Percentiles rank a stretch among this genome's conserved stretches.
Evolutionary conservation across 139 green algal genomes (phyloP).

Genomic region (Closterium sp.): DNA sequence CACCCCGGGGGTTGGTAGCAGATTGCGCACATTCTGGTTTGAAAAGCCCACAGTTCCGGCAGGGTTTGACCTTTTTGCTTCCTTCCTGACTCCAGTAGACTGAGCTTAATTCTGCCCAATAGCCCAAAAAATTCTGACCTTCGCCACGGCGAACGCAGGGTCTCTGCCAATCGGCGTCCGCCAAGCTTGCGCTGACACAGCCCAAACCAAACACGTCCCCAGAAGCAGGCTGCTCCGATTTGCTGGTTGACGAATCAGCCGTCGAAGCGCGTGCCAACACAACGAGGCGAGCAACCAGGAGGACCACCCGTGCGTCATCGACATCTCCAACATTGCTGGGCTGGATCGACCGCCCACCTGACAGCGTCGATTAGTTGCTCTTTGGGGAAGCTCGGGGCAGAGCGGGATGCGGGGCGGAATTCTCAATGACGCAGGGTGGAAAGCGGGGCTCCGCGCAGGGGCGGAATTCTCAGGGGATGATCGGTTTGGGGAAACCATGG

Average conservation of each 20-base stretch:
- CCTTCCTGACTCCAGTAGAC: not conserved
- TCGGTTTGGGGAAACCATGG: not conserved
- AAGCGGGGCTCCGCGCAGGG: too few species aligned
- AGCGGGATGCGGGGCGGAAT: too few species aligned
- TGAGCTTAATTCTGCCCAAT: not conserved
- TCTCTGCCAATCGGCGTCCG: not conserved
- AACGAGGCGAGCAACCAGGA: not conserved
- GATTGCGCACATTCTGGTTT: too few species aligned
- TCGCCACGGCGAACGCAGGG: not conserved
- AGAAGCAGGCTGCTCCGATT: not conserved
- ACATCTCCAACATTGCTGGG: not conserved
- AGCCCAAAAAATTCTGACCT: not conserved
- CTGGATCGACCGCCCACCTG: not conserved
- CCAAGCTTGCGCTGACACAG: not conserved
- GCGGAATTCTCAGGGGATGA: not conserved
- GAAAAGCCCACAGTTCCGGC: too few species aligned
- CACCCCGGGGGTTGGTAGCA: too few species aligned
- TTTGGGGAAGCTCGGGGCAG: too few species aligned
- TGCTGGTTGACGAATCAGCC: not conserved
- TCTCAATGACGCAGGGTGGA: too few species aligned
- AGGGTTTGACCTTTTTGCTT: too few species aligned
- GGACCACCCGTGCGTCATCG: not conserved
- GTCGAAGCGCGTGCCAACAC: not conserved
- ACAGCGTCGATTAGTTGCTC: too few species aligned
- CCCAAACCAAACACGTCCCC: not conserved